phyloP scores from a whole-genome alignment of 495 filamentous ascomycete genomes.

The Aeminium ludgeri region DNA sequence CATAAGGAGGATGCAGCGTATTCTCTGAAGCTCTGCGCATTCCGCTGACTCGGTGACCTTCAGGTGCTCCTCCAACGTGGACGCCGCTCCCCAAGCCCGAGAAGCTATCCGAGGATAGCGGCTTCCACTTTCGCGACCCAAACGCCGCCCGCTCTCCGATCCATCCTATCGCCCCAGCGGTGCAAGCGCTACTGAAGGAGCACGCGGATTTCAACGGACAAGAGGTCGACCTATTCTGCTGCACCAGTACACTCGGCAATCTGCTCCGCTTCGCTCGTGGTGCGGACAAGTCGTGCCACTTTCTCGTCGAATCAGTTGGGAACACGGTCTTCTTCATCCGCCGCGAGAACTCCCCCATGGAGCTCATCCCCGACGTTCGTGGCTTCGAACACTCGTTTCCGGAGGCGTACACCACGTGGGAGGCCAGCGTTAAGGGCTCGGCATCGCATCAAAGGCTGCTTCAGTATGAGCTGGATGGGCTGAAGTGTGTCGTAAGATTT shows the following conservation, averaged over 20 bases:
- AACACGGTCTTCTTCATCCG: slow-evolving; percentile 47
- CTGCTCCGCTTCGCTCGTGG: slow-evolving; percentile 36
- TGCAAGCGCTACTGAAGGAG: slow-evolving; percentile 29
- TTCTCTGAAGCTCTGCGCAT: too few species aligned
- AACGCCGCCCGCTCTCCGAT: slow-evolving; percentile 42
- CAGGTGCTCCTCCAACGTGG: slow-evolving; percentile 45
- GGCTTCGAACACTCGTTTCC: slow-evolving; percentile 52
- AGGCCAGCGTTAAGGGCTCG: slow-evolving; percentile 30
- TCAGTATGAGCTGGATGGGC: slow-evolving; percentile 38
- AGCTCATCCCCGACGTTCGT: slow-evolving; percentile 32
- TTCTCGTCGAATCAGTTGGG: slow-evolving; percentile 41
- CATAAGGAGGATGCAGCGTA: too few species aligned
- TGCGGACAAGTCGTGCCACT: slow-evolving; percentile 35
- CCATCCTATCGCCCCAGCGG: slow-evolving; percentile 42
- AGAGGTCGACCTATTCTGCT: slow-evolving; percentile 43
- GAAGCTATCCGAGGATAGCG: slow-evolving; percentile 33
- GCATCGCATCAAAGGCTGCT: slow-evolving; percentile 47
- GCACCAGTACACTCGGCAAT: slow-evolving; percentile 43
- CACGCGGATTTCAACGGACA: slow-evolving; percentile 25
- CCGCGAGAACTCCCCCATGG: slow-evolving; percentile 36
- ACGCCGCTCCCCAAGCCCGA: slow-evolving; percentile 29
- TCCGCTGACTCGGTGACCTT: too few species aligned
- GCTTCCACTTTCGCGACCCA: slow-evolving; percentile 40
- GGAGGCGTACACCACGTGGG: slow-evolving; percentile 46
- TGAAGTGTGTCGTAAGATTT: slow-evolving; percentile 40